Evolutionary conservation across 2,329 filamentous ascomycete genomes (phyloP), one percentile per base, ranked within the genome.

Genomic region (Nakataea oryzae): DNA sequence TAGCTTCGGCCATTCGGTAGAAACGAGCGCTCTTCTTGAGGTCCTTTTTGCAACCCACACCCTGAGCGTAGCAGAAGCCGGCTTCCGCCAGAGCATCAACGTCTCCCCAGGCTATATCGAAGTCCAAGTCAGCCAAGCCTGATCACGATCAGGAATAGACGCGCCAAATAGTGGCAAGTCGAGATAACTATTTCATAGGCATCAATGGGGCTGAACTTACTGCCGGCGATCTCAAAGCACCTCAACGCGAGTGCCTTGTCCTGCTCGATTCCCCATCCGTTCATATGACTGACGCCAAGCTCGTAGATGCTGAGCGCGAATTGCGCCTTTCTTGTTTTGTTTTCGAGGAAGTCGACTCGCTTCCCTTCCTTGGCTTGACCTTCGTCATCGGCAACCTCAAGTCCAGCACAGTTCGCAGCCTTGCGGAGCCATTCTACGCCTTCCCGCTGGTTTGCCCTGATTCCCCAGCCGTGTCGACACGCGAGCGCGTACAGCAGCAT

Each of bases 401-500:
- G 77, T 62, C 89, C 87, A 4, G 91, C 91, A 61, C 83, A 87
- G 70, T 97, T 91, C 11, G 95, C 92, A 3, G 95, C 95, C 50
- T 93, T 95, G 57, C 91, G 86, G 62, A 99, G 78, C 95, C 95
- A 99, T 68, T 88, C 84, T 0, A 97, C 90, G 9, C 91, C 95
- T 74, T 99, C 95, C 58, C 83, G 83, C 70, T 91, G 91, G 72
- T 96, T 97, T 9, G 91, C 85, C 12, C 93, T 87, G 91, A 97
- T 97, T 24, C 95, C 95, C 95, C 95, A 99, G 59, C 95, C 95
- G 71, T 99, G 95, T 59, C 95, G 85, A 71, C 93, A 97, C 13
- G 95, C 95, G 47, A 99, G 81, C 6, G 93, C 95, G 73, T 97
- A 99, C 34, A 97, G 81, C 14, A 99, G 84, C 95, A 99, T 99